A percentile compares a stretch with the other conserved stretches of the same genome.
These are phyloP conservation scores for Patellifolia procumbens DNA, from an alignment of 179 eudicot species.

Conservation along the genomic window DNA sequence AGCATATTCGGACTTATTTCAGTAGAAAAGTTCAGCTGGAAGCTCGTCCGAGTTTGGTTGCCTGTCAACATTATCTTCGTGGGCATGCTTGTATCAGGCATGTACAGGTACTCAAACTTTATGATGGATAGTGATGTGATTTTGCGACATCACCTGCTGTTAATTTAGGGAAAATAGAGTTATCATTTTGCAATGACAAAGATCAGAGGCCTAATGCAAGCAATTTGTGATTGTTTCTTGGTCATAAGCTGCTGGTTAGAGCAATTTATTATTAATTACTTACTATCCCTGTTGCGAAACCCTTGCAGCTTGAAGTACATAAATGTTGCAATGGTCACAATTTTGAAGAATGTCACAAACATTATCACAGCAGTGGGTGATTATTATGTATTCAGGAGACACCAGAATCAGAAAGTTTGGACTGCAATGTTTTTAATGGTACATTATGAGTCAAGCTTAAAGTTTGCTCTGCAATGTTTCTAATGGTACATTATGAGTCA, in stretches of 20 bases:
- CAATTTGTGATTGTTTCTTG: neutral
- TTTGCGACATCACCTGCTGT: neutral
- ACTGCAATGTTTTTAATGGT: constrained; percentile 86
- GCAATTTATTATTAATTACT: neutral
- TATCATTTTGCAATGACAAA: neutral
- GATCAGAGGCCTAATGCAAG: neutral
- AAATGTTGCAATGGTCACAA: constrained; percentile 86
- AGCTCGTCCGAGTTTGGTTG: constrained; percentile 73
- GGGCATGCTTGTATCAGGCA: constrained; percentile 87
- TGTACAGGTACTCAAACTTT: constrained; percentile 58
- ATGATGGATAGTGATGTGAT: neutral
- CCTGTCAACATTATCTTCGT: constrained; percentile 79
- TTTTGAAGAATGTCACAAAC: constrained; percentile 81
- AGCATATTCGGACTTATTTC: constrained; percentile 53
- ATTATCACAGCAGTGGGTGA: constrained; percentile 78
- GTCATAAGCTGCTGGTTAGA: neutral
- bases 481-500: constrained; percentile 56
- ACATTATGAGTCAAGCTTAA: no score
- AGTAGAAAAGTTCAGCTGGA: constrained; percentile 69
- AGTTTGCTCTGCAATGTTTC: constrained; percentile 84
- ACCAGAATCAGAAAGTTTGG: constrained; percentile 76
- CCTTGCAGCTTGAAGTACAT: constrained; percentile 69
- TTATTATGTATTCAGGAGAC: constrained; percentile 63
- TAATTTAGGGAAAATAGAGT: neutral
- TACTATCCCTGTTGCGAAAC: constrained; percentile 12